Conservation (phyloP, 306 rosid genomes). For the Acacia melanoxylon region DNA sequence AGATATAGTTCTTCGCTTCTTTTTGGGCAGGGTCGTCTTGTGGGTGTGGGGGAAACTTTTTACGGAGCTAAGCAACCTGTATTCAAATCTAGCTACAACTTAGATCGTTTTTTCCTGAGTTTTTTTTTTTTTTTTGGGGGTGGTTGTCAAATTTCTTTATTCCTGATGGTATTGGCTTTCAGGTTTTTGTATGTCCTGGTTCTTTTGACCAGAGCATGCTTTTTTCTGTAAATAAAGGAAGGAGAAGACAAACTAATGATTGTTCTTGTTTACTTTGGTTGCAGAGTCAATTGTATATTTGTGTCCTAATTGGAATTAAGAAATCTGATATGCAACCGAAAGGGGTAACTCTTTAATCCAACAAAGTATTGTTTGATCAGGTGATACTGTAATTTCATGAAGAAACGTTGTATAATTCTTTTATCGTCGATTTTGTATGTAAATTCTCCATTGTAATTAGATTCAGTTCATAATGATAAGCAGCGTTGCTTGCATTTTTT, state of each 20-base stretch:
- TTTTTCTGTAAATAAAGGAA: background rate
- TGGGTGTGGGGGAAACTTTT: conserved; percentile 7
- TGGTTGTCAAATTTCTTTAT: background rate
- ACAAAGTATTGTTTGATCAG: conserved; percentile 39
- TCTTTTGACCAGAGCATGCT: background rate
- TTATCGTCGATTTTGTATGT: conserved; percentile 46
- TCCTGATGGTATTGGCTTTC: background rate
- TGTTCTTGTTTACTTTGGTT: conserved; percentile 25
- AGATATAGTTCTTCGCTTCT: background rate
- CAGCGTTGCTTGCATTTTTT: conserved; percentile 32
- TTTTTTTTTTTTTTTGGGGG: background rate
- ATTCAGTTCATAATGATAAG: conserved; percentile 38
- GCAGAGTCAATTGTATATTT: conserved; percentile 54
- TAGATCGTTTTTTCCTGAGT: background rate
- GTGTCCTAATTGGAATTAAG: conserved; percentile 39
- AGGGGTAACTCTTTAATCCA: conserved; percentile 34
- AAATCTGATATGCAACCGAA: conserved; percentile 42
- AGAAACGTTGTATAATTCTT: conserved; percentile 38
- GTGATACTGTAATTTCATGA: conserved; percentile 27
- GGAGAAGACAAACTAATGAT: conserved; percentile 20
- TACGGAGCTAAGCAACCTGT: background rate
- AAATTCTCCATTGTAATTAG: conserved; percentile 33
- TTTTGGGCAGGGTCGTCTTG: conserved; percentile 1
- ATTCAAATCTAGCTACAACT: background rate
- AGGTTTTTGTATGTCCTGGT: background rate